These are phyloP conservation scores for Trichoderma erinaceum DNA, from an alignment of 495 filamentous ascomycete genomes.

Conservation along the genomic window DNA sequence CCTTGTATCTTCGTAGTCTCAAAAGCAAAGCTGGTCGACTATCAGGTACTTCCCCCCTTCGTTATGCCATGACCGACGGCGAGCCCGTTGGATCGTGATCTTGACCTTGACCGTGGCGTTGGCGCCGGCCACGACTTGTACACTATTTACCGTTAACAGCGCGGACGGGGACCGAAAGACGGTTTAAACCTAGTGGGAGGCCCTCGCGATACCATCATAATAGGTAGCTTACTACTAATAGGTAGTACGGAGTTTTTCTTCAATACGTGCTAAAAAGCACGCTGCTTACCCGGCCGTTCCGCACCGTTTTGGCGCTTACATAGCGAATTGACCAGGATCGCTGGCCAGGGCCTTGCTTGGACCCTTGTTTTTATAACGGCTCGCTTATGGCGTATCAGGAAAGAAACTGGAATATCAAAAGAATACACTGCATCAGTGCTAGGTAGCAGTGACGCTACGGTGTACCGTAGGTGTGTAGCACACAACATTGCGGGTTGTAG, in stretches of 20 bases:
- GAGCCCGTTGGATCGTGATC: neutral
- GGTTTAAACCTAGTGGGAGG: neutral
- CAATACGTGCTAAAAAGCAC: neutral
- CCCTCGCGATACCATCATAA: neutral
- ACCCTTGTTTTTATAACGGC: neutral
- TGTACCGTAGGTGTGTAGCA: neutral
- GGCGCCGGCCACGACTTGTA: too few species aligned
- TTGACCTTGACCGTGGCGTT: neutral
- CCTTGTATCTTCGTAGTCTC: too few species aligned
- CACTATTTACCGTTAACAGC: too few species aligned
- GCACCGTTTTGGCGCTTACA: neutral
- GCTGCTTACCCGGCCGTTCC: neutral
- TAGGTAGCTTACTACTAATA: neutral
- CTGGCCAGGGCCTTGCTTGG: neutral
- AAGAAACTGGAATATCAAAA: neutral
- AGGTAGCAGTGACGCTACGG: too few species aligned
- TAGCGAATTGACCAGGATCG: neutral
- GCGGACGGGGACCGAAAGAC: neutral
- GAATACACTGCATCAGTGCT: neutral
- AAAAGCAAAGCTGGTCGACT: too few species aligned
- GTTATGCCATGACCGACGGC: conserved; percentile 5
- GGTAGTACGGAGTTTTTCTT: neutral
- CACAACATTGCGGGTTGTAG: neutral
- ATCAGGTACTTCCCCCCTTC: too few species aligned
- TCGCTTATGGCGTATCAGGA: neutral